Evolutionary conservation across 139 green algal genomes (phyloP).

Genomic region (Pycnococcus provasolii): DNA sequence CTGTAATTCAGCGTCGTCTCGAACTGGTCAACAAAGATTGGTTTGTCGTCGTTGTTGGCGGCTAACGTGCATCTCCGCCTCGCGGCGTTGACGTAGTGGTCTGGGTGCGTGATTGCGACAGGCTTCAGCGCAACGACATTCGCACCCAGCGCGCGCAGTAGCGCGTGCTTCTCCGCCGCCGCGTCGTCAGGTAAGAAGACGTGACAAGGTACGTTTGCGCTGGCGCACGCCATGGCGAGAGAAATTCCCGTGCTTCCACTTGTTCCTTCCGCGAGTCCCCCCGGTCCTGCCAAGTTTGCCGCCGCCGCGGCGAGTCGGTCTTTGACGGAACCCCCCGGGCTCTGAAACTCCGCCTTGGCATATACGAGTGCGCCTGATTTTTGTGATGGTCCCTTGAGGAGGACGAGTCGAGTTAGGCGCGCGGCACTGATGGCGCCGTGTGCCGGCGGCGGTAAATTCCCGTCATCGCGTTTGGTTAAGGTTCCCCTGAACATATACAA

Average conservation of each 20-base stretch:
- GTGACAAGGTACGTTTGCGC: slow-evolving; percentile 53
- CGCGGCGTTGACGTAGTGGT: slow-evolving; percentile 85
- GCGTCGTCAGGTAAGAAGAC: slow-evolving; percentile 88
- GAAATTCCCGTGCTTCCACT: slow-evolving; percentile 74
- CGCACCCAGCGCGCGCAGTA: slow-evolving; percentile 58
- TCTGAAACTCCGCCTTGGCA: slow-evolving; percentile 70
- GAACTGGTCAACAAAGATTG: slow-evolving; percentile 85
- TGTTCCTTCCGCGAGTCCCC: slow-evolving; percentile 82
- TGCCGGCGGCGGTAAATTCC: no score
- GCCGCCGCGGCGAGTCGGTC: slow-evolving; percentile 61
- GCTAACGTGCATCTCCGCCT: slow-evolving; percentile 21
- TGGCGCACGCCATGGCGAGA: slow-evolving; percentile 58
- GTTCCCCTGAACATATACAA: no score
- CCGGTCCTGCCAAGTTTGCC: slow-evolving; percentile 21
- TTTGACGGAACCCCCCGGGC: slow-evolving; percentile 81
- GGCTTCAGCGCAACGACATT: slow-evolving; percentile 66
- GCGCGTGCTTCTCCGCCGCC: slow-evolving; percentile 64
- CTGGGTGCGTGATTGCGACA: slow-evolving; percentile 82
- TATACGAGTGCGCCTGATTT: background rate
- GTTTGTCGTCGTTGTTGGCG: background rate
- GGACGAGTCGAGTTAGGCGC: no score
- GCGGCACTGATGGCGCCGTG: no score
- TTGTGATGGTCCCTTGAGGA: no score
- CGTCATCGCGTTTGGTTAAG: no score
- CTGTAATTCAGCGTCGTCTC: slow-evolving; percentile 80